These are phyloP conservation scores for Cyclotella atomus DNA, from an alignment of 108 stramenopile genomes.

Conservation along the genomic window DNA sequence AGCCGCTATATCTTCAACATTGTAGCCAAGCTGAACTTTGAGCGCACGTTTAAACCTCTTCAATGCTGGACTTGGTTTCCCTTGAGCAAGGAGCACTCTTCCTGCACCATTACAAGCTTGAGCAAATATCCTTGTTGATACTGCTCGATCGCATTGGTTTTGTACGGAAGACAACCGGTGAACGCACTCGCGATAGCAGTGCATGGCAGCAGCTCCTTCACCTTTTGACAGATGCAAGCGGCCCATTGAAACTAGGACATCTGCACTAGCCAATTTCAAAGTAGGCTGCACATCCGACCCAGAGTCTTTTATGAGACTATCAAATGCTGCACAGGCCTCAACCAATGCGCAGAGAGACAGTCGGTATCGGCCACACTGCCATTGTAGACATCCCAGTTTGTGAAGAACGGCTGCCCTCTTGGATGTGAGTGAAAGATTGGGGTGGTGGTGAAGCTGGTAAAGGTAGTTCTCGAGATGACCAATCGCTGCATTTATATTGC, in stretches of 20 bases:
- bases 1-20: neutral
- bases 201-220: constrained; percentile 11
- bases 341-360: neutral
- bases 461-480: constrained; percentile 1
- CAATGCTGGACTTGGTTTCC: neutral
- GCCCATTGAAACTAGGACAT: constrained; percentile 7
- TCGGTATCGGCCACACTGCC: constrained; percentile 12
- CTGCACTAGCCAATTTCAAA: neutral
- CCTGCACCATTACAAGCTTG: constrained; percentile 29
- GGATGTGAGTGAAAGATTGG: neutral
- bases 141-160: neutral
- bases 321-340: neutral
- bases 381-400: constrained; percentile 18
- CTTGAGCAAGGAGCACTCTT: constrained; percentile 23
- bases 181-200: constrained; percentile 19
- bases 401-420: constrained; percentile 11
- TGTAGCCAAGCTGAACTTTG: constrained; percentile 9
- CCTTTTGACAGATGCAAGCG: constrained; percentile 4
- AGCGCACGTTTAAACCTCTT: constrained; percentile 20
- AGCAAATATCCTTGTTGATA: constrained; percentile 6
- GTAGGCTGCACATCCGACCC: neutral
- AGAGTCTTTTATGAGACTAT: neutral
- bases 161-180: constrained; percentile 10
- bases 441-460: neutral
- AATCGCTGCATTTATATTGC: constrained; percentile 13